A percentile compares a stretch with the other conserved stretches of the same genome.
These are phyloP conservation scores for Solanum etuberosum DNA, from an alignment of 257 asterid species.

Conservation along the genomic window DNA sequence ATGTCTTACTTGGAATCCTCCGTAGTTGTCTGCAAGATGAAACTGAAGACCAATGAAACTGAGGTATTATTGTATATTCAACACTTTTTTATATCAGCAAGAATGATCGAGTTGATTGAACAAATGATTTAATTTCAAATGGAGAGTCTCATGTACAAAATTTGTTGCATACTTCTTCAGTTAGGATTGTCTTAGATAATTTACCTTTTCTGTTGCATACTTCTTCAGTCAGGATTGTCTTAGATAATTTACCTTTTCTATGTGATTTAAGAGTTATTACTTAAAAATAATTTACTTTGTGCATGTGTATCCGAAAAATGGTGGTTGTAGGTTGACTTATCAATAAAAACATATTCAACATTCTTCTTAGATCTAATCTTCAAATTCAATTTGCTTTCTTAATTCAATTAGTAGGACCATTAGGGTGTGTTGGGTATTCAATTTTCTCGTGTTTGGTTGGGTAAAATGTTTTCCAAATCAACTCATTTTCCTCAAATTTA, in stretches of 20 bases:
- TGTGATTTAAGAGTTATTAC: neutral
- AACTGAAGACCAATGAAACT: neutral
- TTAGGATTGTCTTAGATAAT: too few relatives aligned
- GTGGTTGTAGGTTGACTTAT: neutral
- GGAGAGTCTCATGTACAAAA: accelerated
- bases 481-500: too few relatives aligned
- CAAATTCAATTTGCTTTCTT: neutral
- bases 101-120: neutral
- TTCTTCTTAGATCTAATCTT: neutral
- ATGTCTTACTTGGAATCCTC: neutral
- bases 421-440: too few relatives aligned
- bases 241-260: too few relatives aligned
- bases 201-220: too few relatives aligned
- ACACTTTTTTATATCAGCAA: too few relatives aligned
- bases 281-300: neutral
- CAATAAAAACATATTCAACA: neutral
- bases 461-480: too few relatives aligned
- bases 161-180: too few relatives aligned
- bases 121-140: neutral
- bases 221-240: too few relatives aligned
- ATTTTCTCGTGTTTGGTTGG: too few relatives aligned
- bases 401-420: neutral
- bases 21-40: neutral
- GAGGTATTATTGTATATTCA: neutral
- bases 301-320: neutral